A percentile compares a stretch with the other conserved stretches of the same genome.
Evolutionary conservation across 371 early-diverging fungal species (phyloP).

Genomic region (Fennellomyces sp.): DNA sequence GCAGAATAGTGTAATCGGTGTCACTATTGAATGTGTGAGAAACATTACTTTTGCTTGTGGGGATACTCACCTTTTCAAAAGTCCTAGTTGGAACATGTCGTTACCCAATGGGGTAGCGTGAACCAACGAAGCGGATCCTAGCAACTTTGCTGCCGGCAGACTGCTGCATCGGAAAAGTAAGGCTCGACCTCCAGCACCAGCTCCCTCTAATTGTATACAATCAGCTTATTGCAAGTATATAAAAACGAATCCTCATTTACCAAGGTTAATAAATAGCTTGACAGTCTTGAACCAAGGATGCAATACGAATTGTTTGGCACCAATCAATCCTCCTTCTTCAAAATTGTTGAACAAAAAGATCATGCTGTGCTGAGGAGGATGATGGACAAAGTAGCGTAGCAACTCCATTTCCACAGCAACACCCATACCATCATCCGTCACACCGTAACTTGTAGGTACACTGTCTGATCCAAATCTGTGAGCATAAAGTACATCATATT

Average conservation of each 20-base stretch:
- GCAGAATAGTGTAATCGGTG: constrained; percentile 73
- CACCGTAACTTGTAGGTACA: constrained; percentile 80
- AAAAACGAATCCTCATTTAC: constrained; percentile 29
- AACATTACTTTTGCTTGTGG: neutral
- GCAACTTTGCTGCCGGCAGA: constrained; percentile 45
- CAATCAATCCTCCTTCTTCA: constrained; percentile 83
- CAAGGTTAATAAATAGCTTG: constrained; percentile 81
- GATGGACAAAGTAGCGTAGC: constrained; percentile 61
- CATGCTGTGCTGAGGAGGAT: constrained; percentile 61
- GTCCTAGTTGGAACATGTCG: constrained; percentile 63
- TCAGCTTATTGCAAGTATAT: neutral
- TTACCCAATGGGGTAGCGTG: constrained; percentile 67
- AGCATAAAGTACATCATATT: neutral
- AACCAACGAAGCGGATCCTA: constrained; percentile 27
- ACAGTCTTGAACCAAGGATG: constrained; percentile 81
- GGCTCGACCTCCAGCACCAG: constrained; percentile 81
- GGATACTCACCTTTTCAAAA: constrained; percentile 59
- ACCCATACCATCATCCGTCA: constrained; percentile 85
- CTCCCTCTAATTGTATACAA: constrained; percentile 56
- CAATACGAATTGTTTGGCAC: constrained; percentile 70
- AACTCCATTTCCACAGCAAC: constrained; percentile 74
- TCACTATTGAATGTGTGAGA: constrained; percentile 35
- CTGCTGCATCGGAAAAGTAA: constrained; percentile 71
- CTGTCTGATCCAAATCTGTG: constrained; percentile 62
- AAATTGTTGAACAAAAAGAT: constrained; percentile 87